A percentile compares a stretch with the other conserved stretches of the same genome.
phyloP scores from a whole-genome alignment of 176 grass and related monocot species.

The sorghum (Sorghum bicolor) region Sorghum_bicolor_NCBIv3 NC_012871.2:1119001-1119500 shows the following conservation, averaged over 20 bases:
- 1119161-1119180: too few relatives aligned
- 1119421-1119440: neutral
- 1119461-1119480: constrained; percentile 25
- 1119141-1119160: too few relatives aligned
- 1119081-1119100: too few relatives aligned
- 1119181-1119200: too few relatives aligned
- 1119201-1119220: too few relatives aligned
- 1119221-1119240: neutral
- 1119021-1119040: constrained; percentile 4
- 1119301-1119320: neutral
- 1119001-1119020: neutral
- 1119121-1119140: too few relatives aligned
- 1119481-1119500: constrained; percentile 1
- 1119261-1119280: neutral
- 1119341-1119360: neutral
- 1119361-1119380: neutral
- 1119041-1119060: neutral
- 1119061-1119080: too few relatives aligned
- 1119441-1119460: neutral
- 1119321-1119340: constrained; percentile 20
- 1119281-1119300: neutral
- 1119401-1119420: neutral
- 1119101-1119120: too few relatives aligned
- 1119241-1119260: neutral
- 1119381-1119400: neutral